Percentiles rank a stretch among this genome's conserved stretches.
Evolutionary conservation across 1,139 yeast species (phyloP).

Genomic region (Pichia sp.): DNA sequence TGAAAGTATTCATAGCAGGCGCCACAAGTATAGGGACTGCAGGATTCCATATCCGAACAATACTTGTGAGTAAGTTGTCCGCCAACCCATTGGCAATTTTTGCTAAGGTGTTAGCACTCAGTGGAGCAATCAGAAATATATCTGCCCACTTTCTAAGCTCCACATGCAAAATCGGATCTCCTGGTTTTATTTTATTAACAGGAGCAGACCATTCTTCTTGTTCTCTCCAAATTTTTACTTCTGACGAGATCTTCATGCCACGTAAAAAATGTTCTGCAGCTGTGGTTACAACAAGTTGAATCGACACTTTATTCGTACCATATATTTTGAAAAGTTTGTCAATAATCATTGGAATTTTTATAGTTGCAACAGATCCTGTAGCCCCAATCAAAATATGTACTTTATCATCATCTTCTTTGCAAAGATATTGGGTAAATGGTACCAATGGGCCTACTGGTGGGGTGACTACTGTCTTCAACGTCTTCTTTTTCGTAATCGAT

Average conservation of each 20-base stretch:
- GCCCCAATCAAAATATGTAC: slow-evolving; percentile 85
- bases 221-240: slow-evolving; percentile 90
- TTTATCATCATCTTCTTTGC: slow-evolving; percentile 72
- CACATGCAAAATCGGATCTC: slow-evolving; percentile 74
- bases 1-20: slow-evolving; percentile 96
- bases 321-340: slow-evolving; percentile 75
- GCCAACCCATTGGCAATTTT: slow-evolving; percentile 88
- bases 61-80: slow-evolving; percentile 80
- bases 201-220: slow-evolving; percentile 84
- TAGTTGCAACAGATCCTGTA: slow-evolving; percentile 95
- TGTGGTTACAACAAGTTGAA: slow-evolving; percentile 81
- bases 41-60: slow-evolving; percentile 90
- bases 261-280: slow-evolving; percentile 78
- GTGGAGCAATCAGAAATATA: slow-evolving; percentile 81
- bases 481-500: slow-evolving; percentile 25
- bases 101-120: slow-evolving; percentile 90
- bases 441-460: slow-evolving; percentile 65
- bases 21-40: slow-evolving; percentile 81
- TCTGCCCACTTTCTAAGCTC: slow-evolving; percentile 96
- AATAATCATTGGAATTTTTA: slow-evolving; percentile 81
- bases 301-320: slow-evolving; percentile 65
- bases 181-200: slow-evolving; percentile 35
- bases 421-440: slow-evolving; percentile 67
- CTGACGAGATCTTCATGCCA: slow-evolving; percentile 73
- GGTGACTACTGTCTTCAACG: slow-evolving; percentile 36